A percentile compares a stretch with the other conserved stretches of the same genome.
Conservation (phyloP, 2,329 filamentous ascomycete species). For the Cercospora nicotianae region DNA sequence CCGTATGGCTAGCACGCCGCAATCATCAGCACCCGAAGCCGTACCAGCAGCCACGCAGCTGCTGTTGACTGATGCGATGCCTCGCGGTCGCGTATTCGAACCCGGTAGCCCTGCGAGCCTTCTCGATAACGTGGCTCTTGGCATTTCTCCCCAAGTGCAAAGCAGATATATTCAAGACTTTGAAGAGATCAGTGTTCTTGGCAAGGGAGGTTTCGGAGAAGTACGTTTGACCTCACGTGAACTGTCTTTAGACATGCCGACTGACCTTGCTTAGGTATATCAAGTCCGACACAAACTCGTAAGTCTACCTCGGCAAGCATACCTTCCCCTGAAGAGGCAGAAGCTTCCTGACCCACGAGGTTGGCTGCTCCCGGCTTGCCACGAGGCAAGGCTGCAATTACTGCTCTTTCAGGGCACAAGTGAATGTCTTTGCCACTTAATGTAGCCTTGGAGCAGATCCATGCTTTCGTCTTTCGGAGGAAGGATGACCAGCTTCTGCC, state of each 20-base stretch:
- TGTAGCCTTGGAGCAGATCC: neutral
- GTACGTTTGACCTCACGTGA: conserved; percentile 62
- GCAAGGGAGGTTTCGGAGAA: conserved; percentile 60
- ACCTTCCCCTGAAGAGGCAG: neutral
- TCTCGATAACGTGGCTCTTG: conserved; percentile 18
- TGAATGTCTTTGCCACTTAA: no score
- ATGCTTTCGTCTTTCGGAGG: neutral
- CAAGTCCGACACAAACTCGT: conserved; percentile 58
- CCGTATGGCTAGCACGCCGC: conserved; percentile 12
- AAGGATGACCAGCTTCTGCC: neutral
- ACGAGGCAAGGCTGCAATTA: no score
- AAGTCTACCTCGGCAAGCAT: neutral
- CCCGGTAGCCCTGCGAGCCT: conserved; percentile 17
- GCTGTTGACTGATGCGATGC: conserved; percentile 25
- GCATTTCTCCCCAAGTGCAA: conserved; percentile 32
- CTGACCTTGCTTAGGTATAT: conserved; percentile 55
- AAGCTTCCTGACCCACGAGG: neutral
- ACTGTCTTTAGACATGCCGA: conserved; percentile 62
- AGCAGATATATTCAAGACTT: conserved; percentile 55
- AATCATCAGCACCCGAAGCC: neutral
- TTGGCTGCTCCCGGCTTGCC: neutral
- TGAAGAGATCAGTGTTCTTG: conserved; percentile 56
- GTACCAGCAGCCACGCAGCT: conserved; percentile 22
- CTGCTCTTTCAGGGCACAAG: no score
- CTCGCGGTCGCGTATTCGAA: neutral